Evolutionary conservation across 768 basidiomycete genomes (phyloP), one percentile per base, ranked within the genome.

Genomic region (Auriscalpium microsporum): DNA sequence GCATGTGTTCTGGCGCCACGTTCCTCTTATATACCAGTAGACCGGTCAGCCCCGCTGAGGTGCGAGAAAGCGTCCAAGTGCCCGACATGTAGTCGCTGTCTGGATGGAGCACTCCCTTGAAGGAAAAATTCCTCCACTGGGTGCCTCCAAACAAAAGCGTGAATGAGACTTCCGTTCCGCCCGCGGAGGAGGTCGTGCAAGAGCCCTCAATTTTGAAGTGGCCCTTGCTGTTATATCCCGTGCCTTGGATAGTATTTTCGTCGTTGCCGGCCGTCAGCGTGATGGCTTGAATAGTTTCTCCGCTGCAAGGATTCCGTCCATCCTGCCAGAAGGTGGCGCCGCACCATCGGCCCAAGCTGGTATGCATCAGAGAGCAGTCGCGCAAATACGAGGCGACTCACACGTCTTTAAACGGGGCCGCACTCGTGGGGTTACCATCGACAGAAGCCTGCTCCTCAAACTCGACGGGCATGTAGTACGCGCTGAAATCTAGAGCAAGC

Each of bases 11-110:
- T 10, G 68, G 63, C 5, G 57, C 35, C 9, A 62, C 28, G 28
- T 28, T 58, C 8, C 63, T 55, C 52, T 63, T 67, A 53, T 69
- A 63, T 45, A 67, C 52, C 51, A 68, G 17, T 28, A 28, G 7
- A 28, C 28, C 28, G 2, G 28, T 28, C 28, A 28, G 5, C 1
- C 7, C 28, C 28, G 28, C 28, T 28, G 28, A 28, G 2, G 28
- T 28, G 28, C 28, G 28, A 28, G 28, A 28, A 28, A 28, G 28
- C 5, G 28, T 4, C 28, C 28, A 28, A 28, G 28, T 28, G 28
- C 28, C 28, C 28, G 28, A 28, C 28, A 28, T 28, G 28, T 28
- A 28, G 28, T 28, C 28, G 28, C 28, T 28, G 28, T 28, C 28
- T 28, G 28, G 28, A 0, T 28, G 28, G 28, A 28, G 28, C 4